These are phyloP conservation scores for Glycine soja DNA, from an alignment of 306 rosid genomes.

Conservation along the genomic window DNA sequence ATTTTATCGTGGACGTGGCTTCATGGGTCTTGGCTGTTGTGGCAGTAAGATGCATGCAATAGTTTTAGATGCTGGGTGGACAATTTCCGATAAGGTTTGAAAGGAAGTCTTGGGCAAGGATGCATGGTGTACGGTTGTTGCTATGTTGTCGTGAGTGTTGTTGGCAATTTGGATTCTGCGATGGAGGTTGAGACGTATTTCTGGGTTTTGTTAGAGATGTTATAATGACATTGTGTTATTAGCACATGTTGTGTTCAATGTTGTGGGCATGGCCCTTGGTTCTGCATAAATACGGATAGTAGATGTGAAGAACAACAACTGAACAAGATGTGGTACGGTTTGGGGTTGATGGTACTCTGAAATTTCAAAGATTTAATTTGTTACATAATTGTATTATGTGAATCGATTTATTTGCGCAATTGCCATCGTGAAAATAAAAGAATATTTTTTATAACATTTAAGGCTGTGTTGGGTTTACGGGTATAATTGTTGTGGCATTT, in stretches of 20 bases:
- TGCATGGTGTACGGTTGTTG: neutral
- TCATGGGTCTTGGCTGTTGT: constrained; percentile 1
- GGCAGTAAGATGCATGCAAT: neutral
- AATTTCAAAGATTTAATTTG: neutral
- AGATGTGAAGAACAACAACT: neutral
- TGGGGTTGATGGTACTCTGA: neutral
- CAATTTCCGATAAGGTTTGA: constrained; percentile 6
- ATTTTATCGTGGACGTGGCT: neutral
- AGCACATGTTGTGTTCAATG: constrained; percentile 7
- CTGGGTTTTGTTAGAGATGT: neutral
- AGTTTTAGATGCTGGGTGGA: neutral
- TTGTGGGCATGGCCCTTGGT: neutral
- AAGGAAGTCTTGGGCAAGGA: neutral
- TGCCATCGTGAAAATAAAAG: neutral
- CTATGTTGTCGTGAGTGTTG: neutral
- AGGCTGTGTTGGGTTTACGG: no score
- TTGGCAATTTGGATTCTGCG: neutral
- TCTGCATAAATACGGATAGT: neutral
- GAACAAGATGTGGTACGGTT: neutral
- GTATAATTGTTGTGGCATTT: no score
- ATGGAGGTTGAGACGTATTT: constrained; percentile 1
- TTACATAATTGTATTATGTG: neutral
- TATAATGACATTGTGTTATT: constrained; percentile 17
- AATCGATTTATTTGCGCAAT: neutral
- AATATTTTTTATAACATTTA: neutral